Evolutionary conservation across 768 basidiomycete species (phyloP).

Genomic region (Leccinum uliginosum): DNA sequence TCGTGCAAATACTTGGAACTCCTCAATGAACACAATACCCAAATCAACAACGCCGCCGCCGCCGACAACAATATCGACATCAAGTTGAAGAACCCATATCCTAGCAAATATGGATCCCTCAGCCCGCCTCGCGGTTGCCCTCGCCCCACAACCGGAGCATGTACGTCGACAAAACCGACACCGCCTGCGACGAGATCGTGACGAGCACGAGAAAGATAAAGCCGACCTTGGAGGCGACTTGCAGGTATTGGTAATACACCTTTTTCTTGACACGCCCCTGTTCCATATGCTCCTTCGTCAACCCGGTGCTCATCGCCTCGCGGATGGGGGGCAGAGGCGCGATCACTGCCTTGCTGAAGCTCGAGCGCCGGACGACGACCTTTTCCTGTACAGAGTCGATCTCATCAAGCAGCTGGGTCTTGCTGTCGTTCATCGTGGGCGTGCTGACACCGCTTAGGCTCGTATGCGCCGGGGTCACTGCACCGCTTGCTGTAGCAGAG

Average conservation of each 20-base stretch:
- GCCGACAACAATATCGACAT: constrained; percentile 51
- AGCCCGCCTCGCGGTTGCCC: constrained; percentile 59
- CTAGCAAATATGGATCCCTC: constrained; percentile 48
- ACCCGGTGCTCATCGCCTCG: constrained; percentile 40
- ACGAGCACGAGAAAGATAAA: constrained; percentile 62
- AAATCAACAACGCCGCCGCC: constrained; percentile 59
- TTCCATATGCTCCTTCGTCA: constrained; percentile 69
- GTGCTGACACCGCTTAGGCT: constrained; percentile 24
- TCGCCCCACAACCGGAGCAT: constrained; percentile 82
- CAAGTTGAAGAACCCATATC: constrained; percentile 68
- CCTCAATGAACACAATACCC: constrained; percentile 71
- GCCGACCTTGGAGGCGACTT: constrained; percentile 71
- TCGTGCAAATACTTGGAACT: constrained; percentile 78
- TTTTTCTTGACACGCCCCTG: constrained; percentile 73
- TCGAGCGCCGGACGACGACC: constrained; percentile 46
- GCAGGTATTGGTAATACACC: constrained; percentile 76
- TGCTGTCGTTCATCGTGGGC: constrained; percentile 18
- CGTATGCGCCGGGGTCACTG: constrained; percentile 44
- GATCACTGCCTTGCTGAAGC: constrained; percentile 55
- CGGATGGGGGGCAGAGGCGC: constrained; percentile 39
- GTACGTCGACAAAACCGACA: constrained; percentile 56
- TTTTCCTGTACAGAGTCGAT: constrained; percentile 48
- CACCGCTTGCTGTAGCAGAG: constrained; percentile 41
- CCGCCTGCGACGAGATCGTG: constrained; percentile 51
- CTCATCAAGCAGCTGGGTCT: constrained; percentile 26